Evolutionary conservation across 495 filamentous ascomycete genomes (phyloP), one percentile per base, ranked within the genome.

Genomic region (Clavariopsis aquatica): DNA sequence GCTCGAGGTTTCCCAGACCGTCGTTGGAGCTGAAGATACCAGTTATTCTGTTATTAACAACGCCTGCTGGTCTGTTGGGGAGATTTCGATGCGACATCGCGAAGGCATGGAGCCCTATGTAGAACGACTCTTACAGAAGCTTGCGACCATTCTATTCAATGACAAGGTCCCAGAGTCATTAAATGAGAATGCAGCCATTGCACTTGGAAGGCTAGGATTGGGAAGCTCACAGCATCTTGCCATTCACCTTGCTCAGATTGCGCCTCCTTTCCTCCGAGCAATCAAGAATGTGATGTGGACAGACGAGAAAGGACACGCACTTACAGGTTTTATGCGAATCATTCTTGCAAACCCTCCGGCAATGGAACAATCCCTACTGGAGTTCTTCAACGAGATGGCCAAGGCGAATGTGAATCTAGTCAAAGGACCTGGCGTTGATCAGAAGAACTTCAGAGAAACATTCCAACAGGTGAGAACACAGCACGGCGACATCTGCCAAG

Each of bases 1-100:
- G 68, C 81, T 99, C 31, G 92, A 98, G 69, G 78, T 98, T 47
- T 88, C 91, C 60, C 78, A 84, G 52, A 84, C 91, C 49, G 76
- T 84, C 7, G 85, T 90, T 54, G 87, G 92, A 52, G 89, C 88
- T 27, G 81, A 85, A 59, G 83, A 87, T 23, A 90, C 85, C 8
- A 86, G 87, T 8, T 98, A 96, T 74, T 88, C 89, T 47, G 93
- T 96, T 19, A 83, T 98, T 60, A 99, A 98, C 82, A 99, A 99
- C 72, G 93, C 94, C 28, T 98, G 95, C 79, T 99, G 94, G 94
- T 94, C 93, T 29, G 89, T 86, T 23, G 94, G 94, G 19, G 94
- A 99, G 78, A 95, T 99, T 60, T 87, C 92, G 9, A 86, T 97
- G 75, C 85, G 90, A 70, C 85, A 90, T 68, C 83, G 85, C 61